Percentiles rank a stretch among this genome's conserved stretches.
Evolutionary conservation across 805 yeast genomes (phyloP).

Genomic region (Wickerhamomyces xylosicus): DNA sequence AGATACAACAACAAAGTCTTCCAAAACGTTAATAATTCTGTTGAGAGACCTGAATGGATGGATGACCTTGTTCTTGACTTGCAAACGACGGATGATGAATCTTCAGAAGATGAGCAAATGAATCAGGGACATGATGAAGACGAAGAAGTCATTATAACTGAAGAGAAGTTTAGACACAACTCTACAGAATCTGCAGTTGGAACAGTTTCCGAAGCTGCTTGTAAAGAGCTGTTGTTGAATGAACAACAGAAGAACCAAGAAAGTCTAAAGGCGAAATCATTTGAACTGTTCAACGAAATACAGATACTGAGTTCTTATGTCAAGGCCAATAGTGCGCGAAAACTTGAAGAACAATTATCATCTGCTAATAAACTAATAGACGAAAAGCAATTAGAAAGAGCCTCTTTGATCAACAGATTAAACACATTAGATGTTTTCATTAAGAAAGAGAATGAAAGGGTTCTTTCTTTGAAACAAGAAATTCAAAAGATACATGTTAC

Average conservation of each 20-base stretch:
- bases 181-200: background rate
- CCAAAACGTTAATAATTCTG: constrained; percentile 3
- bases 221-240: background rate
- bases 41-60: constrained; percentile 16
- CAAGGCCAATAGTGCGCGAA: background rate
- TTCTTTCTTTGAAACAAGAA: too few relatives aligned
- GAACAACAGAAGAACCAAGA: background rate
- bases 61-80: constrained; percentile 15
- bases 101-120: constrained; percentile 3
- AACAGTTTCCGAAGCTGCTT: background rate
- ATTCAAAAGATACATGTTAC: too few relatives aligned
- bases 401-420: too few relatives aligned
- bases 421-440: too few relatives aligned
- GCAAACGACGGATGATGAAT: constrained; percentile 14
- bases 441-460: too few relatives aligned
- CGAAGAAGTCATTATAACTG: background rate
- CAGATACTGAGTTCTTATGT: background rate
- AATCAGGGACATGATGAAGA: constrained; percentile 2
- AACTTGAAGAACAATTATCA: background rate
- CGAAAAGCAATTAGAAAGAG: too few relatives aligned
- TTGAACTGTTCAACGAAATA: background rate
- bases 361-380: too few relatives aligned
- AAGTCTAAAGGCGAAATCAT: background rate
- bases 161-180: background rate
- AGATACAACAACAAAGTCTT: constrained; percentile 9